Base-by-base conservation (phyloP, 139 green algal species). In the Chlorella sp. region DNA sequence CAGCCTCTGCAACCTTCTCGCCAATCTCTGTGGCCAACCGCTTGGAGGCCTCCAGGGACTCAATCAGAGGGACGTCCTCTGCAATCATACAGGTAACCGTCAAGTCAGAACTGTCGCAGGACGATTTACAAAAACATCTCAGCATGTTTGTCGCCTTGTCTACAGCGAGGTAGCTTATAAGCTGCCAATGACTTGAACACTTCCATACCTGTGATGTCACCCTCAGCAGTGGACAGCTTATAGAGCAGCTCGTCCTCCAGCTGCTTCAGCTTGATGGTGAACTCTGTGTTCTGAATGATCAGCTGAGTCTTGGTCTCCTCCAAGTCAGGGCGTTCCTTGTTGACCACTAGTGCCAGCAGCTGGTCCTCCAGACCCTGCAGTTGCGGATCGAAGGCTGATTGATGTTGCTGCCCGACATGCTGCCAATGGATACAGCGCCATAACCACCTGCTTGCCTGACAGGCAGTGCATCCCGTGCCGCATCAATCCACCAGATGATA, bases 161-260 rank as follows among this genome's bases (percentile, higher is more conserved):
- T n/a, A n/a, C n/a, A n/a, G n/a, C n/a, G n/a, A n/a, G n/a, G n/a
- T n/a, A n/a, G n/a, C n/a, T n/a, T n/a, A n/a, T n/a, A n/a, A n/a
- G n/a, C n/a, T n/a, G n/a, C n/a, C n/a, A n/a, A n/a, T n/a, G n/a
- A n/a, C n/a, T n/a, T n/a, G n/a, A n/a, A n/a, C n/a, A n/a, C n/a
- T n/a, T n/a, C n/a, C n/a, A n/a, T n/a, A n/a, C n/a, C n/a, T n/a
- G 91, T 95, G 71, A 97, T 87, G 79, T 97, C 91, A 29, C 91
- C 91, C 86, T 97, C 87, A 17, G 91, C 91, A 14, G 74, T 87
- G 64, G 87, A 90, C 55, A 97, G 87, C 86, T 94, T 93, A 73
- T 86, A 88, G 77, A 93, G 82, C 81, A 94, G 75, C 51, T 88
- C 85, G 74, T 92, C 89, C 77, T 93, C 88, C 49, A 93, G 81